Evolutionary conservation across 2,329 filamentous ascomycete species (phyloP), one percentile per base, ranked within the genome.

Genomic region (Diaporthe helianthi): DNA sequence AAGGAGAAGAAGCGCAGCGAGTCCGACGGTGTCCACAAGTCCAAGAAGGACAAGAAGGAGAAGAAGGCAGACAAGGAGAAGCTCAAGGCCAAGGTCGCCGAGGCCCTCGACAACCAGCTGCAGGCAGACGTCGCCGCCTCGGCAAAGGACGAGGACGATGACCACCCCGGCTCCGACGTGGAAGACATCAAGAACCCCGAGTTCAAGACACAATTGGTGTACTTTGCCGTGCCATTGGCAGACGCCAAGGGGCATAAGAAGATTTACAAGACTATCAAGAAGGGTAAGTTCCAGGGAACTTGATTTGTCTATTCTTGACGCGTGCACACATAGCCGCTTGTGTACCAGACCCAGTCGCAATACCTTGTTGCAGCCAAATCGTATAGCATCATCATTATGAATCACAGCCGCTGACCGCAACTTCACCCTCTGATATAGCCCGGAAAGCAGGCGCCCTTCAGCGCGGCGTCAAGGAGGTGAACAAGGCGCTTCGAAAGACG

Each of bases 391-490:
- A 51, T 24, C 26, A 51, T 13, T 9, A 38, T 6, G 15, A 58
- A 26, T 15, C 52, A 26, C 44, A 49, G 38, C 44, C 55, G 46
- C 70, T 69, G 49, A 51, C 19, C 54, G 53, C 47, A 71, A 38
- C 36, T 49, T 66, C n/a, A n/a, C n/a, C n/a, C n/a, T 46, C 26
- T 29, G 36, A 17, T 31, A 69, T 81, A 98, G 96, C 95, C 75
- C 94, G 96, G 76, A 97, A 97, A 84, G 90, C 93, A 83, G 97
- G 97, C 84, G 92, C 93, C 70, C 92, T 99, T 78, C 97, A 97
- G 85, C 94, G 96, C 78, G 96, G 96, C 79, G 96, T 99, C 74
- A 99, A 99, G 84, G 96, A 99, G 84, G 95, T 97, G 78, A 94
- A 98, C 84, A 99, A 99, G 85, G 92, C 94, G 41, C 92, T 99